Conservation (phyloP, 225 moss, liverwort and hornwort species). For the Bryum argenteum region DNA sequence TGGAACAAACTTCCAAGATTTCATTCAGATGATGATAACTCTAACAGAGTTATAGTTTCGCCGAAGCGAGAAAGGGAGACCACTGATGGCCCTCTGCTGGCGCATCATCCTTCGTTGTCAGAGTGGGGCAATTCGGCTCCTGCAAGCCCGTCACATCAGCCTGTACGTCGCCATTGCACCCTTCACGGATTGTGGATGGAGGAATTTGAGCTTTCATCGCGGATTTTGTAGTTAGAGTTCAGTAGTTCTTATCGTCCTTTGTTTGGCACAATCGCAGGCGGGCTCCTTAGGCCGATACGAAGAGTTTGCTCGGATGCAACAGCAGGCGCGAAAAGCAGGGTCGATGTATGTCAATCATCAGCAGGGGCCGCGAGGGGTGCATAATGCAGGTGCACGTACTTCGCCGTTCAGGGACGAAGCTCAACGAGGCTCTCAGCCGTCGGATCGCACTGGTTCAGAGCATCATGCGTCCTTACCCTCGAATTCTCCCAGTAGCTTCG, state of each 20-base stretch:
- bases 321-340: conserved; percentile 40
- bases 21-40: conserved; percentile 28
- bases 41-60: conserved; percentile 11
- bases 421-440: conserved; percentile 45
- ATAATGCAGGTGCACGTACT: conserved; percentile 31
- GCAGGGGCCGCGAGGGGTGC: conserved; percentile 43
- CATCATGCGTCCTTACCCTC: conserved; percentile 37
- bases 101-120: conserved; percentile 30
- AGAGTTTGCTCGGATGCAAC: conserved; percentile 31
- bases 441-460: conserved; percentile 39
- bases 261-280: conserved; percentile 18
- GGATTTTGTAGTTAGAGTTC: neutral
- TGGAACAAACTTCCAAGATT: conserved; percentile 36
- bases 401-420: conserved; percentile 49
- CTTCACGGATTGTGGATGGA: neutral
- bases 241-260: neutral
- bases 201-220: neutral
- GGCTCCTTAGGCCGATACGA: conserved; percentile 27
- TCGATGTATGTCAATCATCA: conserved; percentile 39
- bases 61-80: conserved; percentile 40
- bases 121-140: conserved; percentile 42
- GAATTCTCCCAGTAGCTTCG: conserved; percentile 40
- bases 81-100: conserved; percentile 35
- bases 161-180: conserved; percentile 36
- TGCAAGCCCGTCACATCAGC: conserved; percentile 32